Evolutionary conservation across 164 flowering plant species (phyloP).

Genomic region (Chimonanthus praecox): DNA sequence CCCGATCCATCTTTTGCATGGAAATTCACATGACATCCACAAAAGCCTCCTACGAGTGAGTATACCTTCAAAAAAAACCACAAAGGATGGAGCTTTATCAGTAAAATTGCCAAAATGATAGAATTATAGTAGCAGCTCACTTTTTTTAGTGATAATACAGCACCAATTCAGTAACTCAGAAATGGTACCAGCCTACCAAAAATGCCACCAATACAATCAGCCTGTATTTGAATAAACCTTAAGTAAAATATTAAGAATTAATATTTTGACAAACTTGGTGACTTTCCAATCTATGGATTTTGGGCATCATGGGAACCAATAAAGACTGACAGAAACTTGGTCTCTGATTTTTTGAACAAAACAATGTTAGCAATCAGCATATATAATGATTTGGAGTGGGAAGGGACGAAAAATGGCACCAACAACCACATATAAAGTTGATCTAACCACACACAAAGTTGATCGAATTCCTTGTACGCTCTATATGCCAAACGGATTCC

Average conservation of each 20-base stretch:
- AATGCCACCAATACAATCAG: not conserved
- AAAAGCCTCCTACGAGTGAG: conserved; percentile 88
- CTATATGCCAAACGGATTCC: not conserved
- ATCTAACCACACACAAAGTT: not conserved
- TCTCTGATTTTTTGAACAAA: not conserved
- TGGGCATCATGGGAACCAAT: not conserved
- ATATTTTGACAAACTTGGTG: too few relatives aligned
- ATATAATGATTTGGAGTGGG: not conserved
- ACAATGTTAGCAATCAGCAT: not conserved
- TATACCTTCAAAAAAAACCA: conserved; percentile 39
- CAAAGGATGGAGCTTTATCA: not conserved
- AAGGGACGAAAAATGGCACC: not conserved
- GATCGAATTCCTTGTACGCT: too few relatives aligned
- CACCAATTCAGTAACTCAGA: not conserved
- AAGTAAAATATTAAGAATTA: too few relatives aligned
- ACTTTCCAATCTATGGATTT: too few relatives aligned
- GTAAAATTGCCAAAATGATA: not conserved
- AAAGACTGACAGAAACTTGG: not conserved
- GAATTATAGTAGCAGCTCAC: not conserved
- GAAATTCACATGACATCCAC: conserved; percentile 85
- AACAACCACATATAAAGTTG: not conserved
- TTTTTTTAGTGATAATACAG: too few relatives aligned
- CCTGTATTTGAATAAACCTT: not conserved
- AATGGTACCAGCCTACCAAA: not conserved
- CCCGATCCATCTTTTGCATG: conserved; percentile 99